A percentile compares a stretch with the other conserved stretches of the same genome.
Conservation (phyloP, 129 eudicot genomes). For the Saposhnikovia divaricata region DNA sequence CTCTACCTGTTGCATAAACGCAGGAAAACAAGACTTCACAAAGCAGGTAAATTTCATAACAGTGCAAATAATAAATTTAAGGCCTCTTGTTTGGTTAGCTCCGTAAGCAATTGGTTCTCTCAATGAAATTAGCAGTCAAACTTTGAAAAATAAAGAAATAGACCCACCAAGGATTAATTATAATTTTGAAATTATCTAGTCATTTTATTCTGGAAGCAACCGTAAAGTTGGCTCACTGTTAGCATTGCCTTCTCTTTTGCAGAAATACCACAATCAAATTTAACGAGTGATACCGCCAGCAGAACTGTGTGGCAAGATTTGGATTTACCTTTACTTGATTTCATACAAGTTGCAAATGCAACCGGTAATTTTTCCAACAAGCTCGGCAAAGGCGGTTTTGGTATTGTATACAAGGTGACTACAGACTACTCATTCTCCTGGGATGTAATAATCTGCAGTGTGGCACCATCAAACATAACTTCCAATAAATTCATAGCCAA, state of each 20-base stretch:
- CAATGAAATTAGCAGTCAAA: neutral
- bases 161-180: neutral
- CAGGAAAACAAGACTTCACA: slow-evolving; percentile 16
- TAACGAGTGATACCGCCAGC: neutral
- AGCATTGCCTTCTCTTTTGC: neutral
- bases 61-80: neutral
- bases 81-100: neutral
- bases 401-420: neutral
- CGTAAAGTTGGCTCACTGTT: neutral
- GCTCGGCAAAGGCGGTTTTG: slow-evolving; percentile 6
- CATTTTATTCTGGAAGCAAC: neutral
- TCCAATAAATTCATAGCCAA: too few relatives aligned
- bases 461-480: neutral
- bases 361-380: neutral
- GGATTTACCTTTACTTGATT: neutral
- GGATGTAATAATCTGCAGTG: neutral
- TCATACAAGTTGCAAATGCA: slow-evolving; percentile 1
- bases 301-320: neutral
- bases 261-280: neutral
- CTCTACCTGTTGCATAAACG: slow-evolving; percentile 4
- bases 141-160: neutral
- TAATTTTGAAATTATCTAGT: neutral
- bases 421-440: neutral
- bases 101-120: neutral
- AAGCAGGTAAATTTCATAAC: slow-evolving; percentile 12